phyloP scores from a whole-genome alignment of 179 eudicot genomes.

The Actinidia chinensis region DNA sequence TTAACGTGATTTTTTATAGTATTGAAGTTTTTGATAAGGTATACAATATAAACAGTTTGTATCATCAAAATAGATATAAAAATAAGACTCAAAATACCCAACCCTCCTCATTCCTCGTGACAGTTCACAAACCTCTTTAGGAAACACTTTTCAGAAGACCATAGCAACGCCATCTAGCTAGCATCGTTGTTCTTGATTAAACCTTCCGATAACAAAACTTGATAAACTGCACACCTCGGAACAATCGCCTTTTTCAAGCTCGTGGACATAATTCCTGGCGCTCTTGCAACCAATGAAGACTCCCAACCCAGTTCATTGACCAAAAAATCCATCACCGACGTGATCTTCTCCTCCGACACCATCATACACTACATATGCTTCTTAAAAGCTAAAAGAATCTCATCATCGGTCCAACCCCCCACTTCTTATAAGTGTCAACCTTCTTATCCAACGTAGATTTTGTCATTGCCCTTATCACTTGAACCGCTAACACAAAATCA shows the following conservation, averaged over 20 bases:
- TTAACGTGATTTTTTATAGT: too few relatives aligned
- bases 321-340: slow-evolving; percentile 21
- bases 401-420: slow-evolving; percentile 41
- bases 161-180: not conserved
- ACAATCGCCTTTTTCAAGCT: slow-evolving; percentile 29
- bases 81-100: too few relatives aligned
- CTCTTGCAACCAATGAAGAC: not conserved
- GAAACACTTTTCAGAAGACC: not conserved
- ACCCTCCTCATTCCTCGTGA: not conserved
- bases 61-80: too few relatives aligned
- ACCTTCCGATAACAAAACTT: slow-evolving; percentile 14
- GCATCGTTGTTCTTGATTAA: slow-evolving; percentile 1
- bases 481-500: slow-evolving; percentile 20
- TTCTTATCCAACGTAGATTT: slow-evolving; percentile 25
- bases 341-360: slow-evolving; percentile 30
- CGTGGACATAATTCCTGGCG: slow-evolving; percentile 1
- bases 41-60: too few relatives aligned
- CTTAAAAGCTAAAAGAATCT: slow-evolving; percentile 27
- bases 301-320: slow-evolving; percentile 30
- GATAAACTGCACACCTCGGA: slow-evolving; percentile 26
- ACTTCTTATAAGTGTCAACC: slow-evolving; percentile 24
- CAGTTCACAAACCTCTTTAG: not conserved
- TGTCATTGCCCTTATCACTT: not conserved
- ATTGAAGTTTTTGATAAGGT: too few relatives aligned
- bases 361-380: slow-evolving; percentile 31